Evolutionary conservation across 306 rosid species (phyloP).

Genomic region (Parietaria judaica): DNA sequence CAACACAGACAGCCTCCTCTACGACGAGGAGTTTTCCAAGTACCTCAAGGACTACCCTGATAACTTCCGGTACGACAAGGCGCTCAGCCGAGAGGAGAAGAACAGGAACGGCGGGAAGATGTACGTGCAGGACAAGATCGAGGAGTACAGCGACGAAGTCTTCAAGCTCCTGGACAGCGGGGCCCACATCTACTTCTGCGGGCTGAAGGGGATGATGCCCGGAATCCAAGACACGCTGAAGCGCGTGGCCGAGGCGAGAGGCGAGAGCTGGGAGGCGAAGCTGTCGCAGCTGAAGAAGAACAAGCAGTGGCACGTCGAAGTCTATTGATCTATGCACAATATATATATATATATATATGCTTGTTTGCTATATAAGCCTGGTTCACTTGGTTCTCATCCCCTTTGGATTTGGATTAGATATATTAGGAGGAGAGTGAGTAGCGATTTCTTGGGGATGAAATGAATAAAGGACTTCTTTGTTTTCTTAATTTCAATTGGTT

Average conservation of each 20-base stretch:
- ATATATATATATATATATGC: background rate
- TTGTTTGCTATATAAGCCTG: conserved; percentile 15
- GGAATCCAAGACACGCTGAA: conserved; percentile 93
- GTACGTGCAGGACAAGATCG: conserved; percentile 98
- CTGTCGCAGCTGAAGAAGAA: conserved; percentile 87
- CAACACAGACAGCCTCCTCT: conserved; percentile 72
- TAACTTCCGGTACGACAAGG: conserved; percentile 66
- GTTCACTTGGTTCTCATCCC: conserved; percentile 5
- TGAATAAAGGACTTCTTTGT: conserved; percentile 12
- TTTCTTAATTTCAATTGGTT: background rate
- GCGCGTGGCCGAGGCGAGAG: conserved; percentile 79
- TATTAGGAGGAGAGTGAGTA: conserved; percentile 17
- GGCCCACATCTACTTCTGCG: conserved; percentile 96
- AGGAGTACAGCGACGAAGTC: conserved; percentile 85
- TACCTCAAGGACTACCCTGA: conserved; percentile 73
- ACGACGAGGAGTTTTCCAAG: conserved; percentile 77
- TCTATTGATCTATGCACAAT: conserved; percentile 54
- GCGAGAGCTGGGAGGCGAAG: conserved; percentile 89
- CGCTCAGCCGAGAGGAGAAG: conserved; percentile 89
- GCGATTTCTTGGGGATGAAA: conserved; percentile 18
- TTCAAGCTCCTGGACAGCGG: conserved; percentile 74
- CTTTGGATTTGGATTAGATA: conserved; percentile 21
- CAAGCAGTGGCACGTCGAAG: conserved; percentile 99
- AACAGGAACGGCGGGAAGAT: conserved; percentile 85
- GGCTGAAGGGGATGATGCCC: conserved; percentile 98